These are phyloP conservation scores for Ceratobasidium sp. DNA, from an alignment of 1,284 basidiomycete genomes.

Conservation along the genomic window DNA sequence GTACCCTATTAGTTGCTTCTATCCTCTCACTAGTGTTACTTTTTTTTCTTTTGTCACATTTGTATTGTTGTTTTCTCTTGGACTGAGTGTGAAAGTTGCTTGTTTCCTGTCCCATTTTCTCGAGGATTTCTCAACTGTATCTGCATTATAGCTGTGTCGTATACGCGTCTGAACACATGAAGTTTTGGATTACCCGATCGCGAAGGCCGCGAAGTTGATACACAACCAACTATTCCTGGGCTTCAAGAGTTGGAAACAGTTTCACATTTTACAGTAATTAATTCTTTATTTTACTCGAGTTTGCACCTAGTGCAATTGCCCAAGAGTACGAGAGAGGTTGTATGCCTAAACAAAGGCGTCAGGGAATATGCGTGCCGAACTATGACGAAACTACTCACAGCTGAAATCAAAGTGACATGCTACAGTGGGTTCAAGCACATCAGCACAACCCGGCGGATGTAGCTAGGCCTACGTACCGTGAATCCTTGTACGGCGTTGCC, in stretches of 20 bases:
- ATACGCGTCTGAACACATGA: slow-evolving; percentile 41
- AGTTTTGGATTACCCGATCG: slow-evolving; percentile 1
- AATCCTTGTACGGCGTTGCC: slow-evolving; percentile 90
- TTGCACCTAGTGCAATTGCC: slow-evolving; percentile 39
- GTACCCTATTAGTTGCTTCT: slow-evolving; percentile 24
- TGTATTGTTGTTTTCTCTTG: slow-evolving; percentile 13
- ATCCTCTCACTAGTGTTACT: slow-evolving; percentile 23
- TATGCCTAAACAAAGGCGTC: slow-evolving; percentile 63
- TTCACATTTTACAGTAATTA: slow-evolving; percentile 2
- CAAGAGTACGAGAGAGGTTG: slow-evolving; percentile 77
- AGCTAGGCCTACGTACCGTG: slow-evolving; percentile 68
- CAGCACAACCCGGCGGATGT: background rate
- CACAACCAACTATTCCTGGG: no score
- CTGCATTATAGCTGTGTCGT: slow-evolving; percentile 23
- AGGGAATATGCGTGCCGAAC: background rate
- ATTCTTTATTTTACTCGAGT: background rate
- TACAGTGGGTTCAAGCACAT: slow-evolving; percentile 53
- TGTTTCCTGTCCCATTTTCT: slow-evolving; percentile 27
- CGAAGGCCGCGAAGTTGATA: background rate
- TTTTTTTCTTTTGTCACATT: slow-evolving; percentile 13
- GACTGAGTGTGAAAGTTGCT: background rate
- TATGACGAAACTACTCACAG: slow-evolving; percentile 53
- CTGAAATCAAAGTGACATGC: slow-evolving; percentile 84
- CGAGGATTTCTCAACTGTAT: slow-evolving; percentile 36
- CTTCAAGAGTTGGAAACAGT: no score